Evolutionary conservation across 1,139 yeast species (phyloP).

Genomic region (Diutina scorzettiae): DNA sequence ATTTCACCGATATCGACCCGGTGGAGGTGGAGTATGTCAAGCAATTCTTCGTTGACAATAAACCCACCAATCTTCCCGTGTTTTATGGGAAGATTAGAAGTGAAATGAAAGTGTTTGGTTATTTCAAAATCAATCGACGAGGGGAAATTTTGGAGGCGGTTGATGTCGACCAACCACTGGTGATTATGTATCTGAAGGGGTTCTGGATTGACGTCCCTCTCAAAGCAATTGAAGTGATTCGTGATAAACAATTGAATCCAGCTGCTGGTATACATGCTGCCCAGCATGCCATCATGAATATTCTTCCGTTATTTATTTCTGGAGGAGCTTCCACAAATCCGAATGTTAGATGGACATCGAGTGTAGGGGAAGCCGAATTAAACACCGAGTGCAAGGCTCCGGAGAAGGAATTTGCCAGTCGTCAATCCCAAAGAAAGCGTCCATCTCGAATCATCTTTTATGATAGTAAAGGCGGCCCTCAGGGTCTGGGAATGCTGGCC

Average conservation of each 20-base stretch:
- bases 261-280: slow-evolving; percentile 98
- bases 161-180: slow-evolving; percentile 85
- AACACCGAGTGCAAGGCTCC: slow-evolving; percentile 95
- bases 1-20: slow-evolving; percentile 89
- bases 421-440: slow-evolving; percentile 55
- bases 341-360: slow-evolving; percentile 38
- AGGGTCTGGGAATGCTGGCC: slow-evolving; percentile 69
- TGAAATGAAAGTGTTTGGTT: slow-evolving; percentile 79
- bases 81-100: slow-evolving; percentile 66
- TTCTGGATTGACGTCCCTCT: slow-evolving; percentile 83
- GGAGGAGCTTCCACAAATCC: slow-evolving; percentile 28
- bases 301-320: slow-evolving; percentile 47
- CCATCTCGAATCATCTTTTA: slow-evolving; percentile 81
- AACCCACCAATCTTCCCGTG: slow-evolving; percentile 43
- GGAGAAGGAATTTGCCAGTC: slow-evolving; percentile 76
- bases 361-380: slow-evolving; percentile 48
- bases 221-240: slow-evolving; percentile 45
- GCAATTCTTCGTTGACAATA: slow-evolving; percentile 24
- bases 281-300: slow-evolving; percentile 75
- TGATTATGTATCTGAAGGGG: slow-evolving; percentile 57
- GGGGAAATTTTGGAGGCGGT: slow-evolving; percentile 81
- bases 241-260: slow-evolving; percentile 43
- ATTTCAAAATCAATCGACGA: slow-evolving; percentile 69
- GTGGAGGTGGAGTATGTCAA: slow-evolving; percentile 54
- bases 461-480: slow-evolving; percentile 69